These are phyloP conservation scores for Phaeosphaeria sp. DNA, from an alignment of 2,329 filamentous ascomycete species.

Conservation along the genomic window DNA sequence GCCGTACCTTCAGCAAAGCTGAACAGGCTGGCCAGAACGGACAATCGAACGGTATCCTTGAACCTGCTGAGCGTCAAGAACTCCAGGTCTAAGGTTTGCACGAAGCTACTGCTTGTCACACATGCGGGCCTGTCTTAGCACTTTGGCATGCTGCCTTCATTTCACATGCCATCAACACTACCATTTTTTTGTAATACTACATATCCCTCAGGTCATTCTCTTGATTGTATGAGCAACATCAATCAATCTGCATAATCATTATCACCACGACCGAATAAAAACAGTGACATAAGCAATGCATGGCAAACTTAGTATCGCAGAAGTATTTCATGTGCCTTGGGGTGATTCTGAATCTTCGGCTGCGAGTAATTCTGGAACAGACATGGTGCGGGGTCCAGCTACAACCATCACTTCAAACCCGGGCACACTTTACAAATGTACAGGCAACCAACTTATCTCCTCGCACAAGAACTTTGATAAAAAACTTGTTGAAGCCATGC, in stretches of 20 bases:
- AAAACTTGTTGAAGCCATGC: background rate
- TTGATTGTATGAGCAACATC: background rate
- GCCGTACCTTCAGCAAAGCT: conserved; percentile 42
- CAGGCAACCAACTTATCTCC: no score
- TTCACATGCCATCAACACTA: background rate
- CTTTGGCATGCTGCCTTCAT: background rate
- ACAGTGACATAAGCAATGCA: no score
- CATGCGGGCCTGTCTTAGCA: background rate
- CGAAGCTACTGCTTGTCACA: background rate
- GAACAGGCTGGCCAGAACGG: conserved; percentile 37
- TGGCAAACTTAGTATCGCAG: no score
- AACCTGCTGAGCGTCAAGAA: conserved; percentile 33
- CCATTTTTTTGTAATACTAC: background rate
- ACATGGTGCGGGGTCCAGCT: conserved; percentile 2
- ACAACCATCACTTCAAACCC: background rate
- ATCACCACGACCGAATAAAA: no score
- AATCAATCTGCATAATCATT: background rate
- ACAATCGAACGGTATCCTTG: conserved; percentile 23
- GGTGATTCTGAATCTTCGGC: background rate
- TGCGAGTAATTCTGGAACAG: conserved; percentile 5
- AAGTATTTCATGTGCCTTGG: background rate
- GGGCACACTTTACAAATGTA: no score
- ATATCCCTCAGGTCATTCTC: background rate
- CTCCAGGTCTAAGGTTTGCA: conserved; percentile 20
- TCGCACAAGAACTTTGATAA: no score